phyloP scores from a whole-genome alignment of 2,329 filamentous ascomycete species.

The Aureobasidium pullulans region DNA sequence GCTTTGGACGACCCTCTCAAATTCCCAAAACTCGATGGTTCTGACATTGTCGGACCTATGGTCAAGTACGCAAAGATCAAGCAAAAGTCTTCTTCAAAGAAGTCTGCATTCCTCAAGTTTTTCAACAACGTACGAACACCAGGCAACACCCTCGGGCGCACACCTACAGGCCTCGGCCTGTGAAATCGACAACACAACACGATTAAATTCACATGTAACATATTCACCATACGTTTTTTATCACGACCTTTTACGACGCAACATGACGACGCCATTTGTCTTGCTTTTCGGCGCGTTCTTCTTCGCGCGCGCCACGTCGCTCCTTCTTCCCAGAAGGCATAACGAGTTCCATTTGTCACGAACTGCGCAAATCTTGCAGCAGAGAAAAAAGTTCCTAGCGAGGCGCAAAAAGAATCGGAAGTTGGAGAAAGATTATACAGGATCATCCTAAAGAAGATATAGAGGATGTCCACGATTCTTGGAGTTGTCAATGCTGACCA shows the following conservation, averaged over 20 bases:
- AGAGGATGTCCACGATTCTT: not conserved
- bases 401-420: constrained; percentile 2
- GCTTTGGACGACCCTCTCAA: constrained; percentile 68
- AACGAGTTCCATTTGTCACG: constrained; percentile 13
- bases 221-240: constrained; percentile 12
- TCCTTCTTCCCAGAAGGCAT: not conserved
- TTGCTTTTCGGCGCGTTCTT: not conserved
- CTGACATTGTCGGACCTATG: constrained; percentile 93
- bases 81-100: constrained; percentile 22
- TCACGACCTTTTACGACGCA: constrained; percentile 11
- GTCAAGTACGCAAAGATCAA: constrained; percentile 40
- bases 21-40: constrained; percentile 79
- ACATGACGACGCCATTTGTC: constrained; percentile 10
- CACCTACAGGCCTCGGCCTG: not conserved
- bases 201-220: constrained; percentile 1
- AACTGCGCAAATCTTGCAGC: not conserved
- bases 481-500: not conserved
- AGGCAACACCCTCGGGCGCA: constrained; percentile 7
- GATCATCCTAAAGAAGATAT: not conserved
- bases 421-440: not conserved
- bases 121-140: constrained; percentile 25
- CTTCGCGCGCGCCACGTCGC: not conserved
- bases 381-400: not conserved
- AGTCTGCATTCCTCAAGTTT: constrained; percentile 26
- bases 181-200: not conserved